A percentile compares a stretch with the other conserved stretches of the same genome.
phyloP scores from a whole-genome alignment of 2,329 filamentous ascomycete species.

The Diaporthe ilicicola region DNA sequence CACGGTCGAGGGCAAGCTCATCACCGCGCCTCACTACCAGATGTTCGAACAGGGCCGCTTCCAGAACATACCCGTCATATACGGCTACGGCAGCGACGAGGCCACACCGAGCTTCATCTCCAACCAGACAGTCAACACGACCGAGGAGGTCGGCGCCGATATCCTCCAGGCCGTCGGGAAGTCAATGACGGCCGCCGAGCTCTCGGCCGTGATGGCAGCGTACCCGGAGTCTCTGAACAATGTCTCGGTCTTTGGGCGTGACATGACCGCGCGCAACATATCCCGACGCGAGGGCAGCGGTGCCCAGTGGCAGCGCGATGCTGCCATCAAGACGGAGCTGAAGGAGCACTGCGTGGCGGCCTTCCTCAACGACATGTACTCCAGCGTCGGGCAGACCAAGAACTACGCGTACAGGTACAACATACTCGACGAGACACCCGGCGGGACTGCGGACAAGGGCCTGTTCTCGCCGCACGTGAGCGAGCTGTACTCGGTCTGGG shows the following conservation, averaged over 20 bases:
- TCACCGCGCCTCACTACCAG: constrained; percentile 25
- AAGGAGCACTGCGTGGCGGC: constrained; percentile 20
- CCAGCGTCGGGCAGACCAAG: neutral
- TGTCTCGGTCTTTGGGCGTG: constrained; percentile 22
- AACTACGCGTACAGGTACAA: constrained; percentile 26
- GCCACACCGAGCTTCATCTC: constrained; percentile 27
- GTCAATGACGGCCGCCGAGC: constrained; percentile 21
- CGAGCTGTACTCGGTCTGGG: constrained; percentile 30
- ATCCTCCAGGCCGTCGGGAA: neutral
- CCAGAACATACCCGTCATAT: constrained; percentile 27
- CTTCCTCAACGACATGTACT: constrained; percentile 26
- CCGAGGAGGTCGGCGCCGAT: neutral
- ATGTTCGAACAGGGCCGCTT: constrained; percentile 30
- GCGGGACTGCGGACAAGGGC: constrained; percentile 25
- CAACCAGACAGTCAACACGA: constrained; percentile 27
- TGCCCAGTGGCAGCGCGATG: constrained; percentile 25
- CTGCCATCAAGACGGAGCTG: constrained; percentile 25
- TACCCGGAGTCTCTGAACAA: constrained; percentile 28
- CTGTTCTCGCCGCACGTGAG: constrained; percentile 24
- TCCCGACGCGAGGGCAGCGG: constrained; percentile 19
- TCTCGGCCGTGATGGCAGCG: constrained; percentile 7
- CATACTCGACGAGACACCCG: constrained; percentile 26
- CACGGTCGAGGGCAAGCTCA: constrained; percentile 15
- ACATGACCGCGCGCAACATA: constrained; percentile 14
- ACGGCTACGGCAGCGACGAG: constrained; percentile 27